These are phyloP conservation scores for Pseudohalonectria lignicola DNA, from an alignment of 2,329 filamentous ascomycete species.

Conservation along the genomic window DNA sequence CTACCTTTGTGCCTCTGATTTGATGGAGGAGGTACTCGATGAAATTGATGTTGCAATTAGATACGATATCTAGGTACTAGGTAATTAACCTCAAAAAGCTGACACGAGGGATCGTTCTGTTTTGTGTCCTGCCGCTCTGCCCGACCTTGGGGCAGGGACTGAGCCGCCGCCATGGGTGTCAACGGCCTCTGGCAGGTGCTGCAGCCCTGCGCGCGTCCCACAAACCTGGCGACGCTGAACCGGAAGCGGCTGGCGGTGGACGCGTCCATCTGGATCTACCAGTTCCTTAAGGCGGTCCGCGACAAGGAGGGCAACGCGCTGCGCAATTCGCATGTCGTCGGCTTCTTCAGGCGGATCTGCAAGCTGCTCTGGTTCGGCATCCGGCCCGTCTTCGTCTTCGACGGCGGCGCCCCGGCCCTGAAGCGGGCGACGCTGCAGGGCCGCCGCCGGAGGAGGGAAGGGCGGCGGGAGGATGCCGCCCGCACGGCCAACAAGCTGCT, in stretches of 20 bases:
- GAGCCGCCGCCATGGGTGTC: slow-evolving; percentile 70
- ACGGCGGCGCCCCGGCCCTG: slow-evolving; percentile 82
- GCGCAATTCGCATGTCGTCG: slow-evolving; percentile 89
- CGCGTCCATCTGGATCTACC: slow-evolving; percentile 99
- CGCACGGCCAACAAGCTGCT: slow-evolving; percentile 84
- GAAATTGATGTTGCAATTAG: too few relatives aligned
- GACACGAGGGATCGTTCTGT: neutral
- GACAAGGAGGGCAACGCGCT: slow-evolving; percentile 97
- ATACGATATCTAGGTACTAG: too few relatives aligned
- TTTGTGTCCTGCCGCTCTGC: too few relatives aligned
- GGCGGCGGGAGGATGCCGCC: slow-evolving; percentile 82
- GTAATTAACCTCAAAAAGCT: neutral
- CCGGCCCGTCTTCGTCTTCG: slow-evolving; percentile 93
- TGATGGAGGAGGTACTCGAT: too few relatives aligned
- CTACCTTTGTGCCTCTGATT: too few relatives aligned
- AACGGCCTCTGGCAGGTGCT: slow-evolving; percentile 95
- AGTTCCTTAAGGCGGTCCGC: slow-evolving; percentile 96
- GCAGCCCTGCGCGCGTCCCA: slow-evolving; percentile 88
- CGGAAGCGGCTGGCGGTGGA: slow-evolving; percentile 94
- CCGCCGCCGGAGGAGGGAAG: slow-evolving; percentile 72
- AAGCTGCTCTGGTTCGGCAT: slow-evolving; percentile 96
- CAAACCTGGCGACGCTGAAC: slow-evolving; percentile 92
- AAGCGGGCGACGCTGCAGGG: slow-evolving; percentile 84
- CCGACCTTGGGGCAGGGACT: neutral
- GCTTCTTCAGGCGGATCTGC: slow-evolving; percentile 97